Conservation (phyloP, 225 moss, liverwort and hornwort genomes). For the Takakia lepidozioides region DNA sequence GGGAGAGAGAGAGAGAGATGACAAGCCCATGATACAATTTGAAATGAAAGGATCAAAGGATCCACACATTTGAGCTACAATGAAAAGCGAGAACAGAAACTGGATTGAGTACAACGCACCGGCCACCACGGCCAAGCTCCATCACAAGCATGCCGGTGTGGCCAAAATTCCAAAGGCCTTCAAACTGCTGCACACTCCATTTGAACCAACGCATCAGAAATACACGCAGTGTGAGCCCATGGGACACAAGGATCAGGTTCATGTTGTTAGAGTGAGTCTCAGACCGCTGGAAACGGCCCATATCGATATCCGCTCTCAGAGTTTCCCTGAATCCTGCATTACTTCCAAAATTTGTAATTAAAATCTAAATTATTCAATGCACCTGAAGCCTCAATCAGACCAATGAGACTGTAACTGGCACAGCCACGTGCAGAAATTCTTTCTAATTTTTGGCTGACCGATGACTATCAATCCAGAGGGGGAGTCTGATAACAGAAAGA, state of each 20-base stretch:
- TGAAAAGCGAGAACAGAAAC: no score
- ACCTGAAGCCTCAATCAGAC: no score
- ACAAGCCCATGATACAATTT: background rate
- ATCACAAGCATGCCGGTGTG: conserved; percentile 54
- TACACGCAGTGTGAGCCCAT: conserved; percentile 45
- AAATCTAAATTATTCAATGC: no score
- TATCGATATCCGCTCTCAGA: conserved; percentile 41
- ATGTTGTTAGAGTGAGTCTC: conserved; percentile 31
- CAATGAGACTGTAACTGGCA: no score
- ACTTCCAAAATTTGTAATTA: no score
- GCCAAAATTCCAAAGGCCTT: conserved; percentile 48
- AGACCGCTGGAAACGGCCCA: conserved; percentile 47
- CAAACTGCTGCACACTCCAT: conserved; percentile 57
- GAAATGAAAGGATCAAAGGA: no score
- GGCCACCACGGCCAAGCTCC: conserved; percentile 54
- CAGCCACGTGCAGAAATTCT: no score
- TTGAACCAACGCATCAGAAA: conserved; percentile 57
- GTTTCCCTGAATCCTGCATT: conserved; percentile 53
- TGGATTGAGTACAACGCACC: conserved; percentile 11
- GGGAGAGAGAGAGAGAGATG: background rate
- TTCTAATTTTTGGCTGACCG: no score
- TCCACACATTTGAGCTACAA: no score
- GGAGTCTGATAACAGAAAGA: no score
- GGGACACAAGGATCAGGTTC: conserved; percentile 49
- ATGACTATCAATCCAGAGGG: no score